Evolutionary conservation across 768 basidiomycete species (phyloP).

Genomic region (Russula virescens): DNA sequence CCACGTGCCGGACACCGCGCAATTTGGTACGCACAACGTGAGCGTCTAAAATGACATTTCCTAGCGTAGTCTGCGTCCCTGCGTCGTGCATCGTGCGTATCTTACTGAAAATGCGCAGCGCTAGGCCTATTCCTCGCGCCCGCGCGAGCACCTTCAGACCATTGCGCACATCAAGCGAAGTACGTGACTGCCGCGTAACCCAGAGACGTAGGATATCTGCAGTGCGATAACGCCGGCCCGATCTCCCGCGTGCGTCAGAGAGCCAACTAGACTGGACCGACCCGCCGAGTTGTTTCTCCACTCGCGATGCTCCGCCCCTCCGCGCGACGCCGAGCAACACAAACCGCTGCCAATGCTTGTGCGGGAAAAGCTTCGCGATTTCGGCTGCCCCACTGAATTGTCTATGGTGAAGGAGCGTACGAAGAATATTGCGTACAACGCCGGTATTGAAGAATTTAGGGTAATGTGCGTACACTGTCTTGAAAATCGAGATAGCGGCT

Average conservation of each 20-base stretch:
- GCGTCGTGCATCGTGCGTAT: constrained; percentile 29
- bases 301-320: not conserved
- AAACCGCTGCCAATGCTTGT: constrained; percentile 32
- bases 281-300: constrained; percentile 1
- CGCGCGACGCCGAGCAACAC: constrained; percentile 25
- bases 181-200: constrained; percentile 7
- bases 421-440: constrained; percentile 35
- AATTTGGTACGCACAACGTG: constrained; percentile 30
- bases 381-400: constrained; percentile 34
- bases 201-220: constrained; percentile 25
- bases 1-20: constrained; percentile 43
- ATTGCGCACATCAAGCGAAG: not conserved
- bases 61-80: constrained; percentile 37
- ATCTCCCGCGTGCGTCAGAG: constrained; percentile 3
- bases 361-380: constrained; percentile 24
- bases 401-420: constrained; percentile 37
- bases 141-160: constrained; percentile 14
- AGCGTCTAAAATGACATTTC: constrained; percentile 54
- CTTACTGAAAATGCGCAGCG: not conserved
- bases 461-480: constrained; percentile 33
- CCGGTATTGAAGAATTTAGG: constrained; percentile 38
- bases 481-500: constrained; percentile 37
- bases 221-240: constrained; percentile 30
- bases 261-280: constrained; percentile 8
- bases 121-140: constrained; percentile 11